Percentiles rank a stretch among this genome's conserved stretches.
phyloP scores from a whole-genome alignment of 2,329 filamentous ascomycete species.

The Clonostachys rosea region DNA sequence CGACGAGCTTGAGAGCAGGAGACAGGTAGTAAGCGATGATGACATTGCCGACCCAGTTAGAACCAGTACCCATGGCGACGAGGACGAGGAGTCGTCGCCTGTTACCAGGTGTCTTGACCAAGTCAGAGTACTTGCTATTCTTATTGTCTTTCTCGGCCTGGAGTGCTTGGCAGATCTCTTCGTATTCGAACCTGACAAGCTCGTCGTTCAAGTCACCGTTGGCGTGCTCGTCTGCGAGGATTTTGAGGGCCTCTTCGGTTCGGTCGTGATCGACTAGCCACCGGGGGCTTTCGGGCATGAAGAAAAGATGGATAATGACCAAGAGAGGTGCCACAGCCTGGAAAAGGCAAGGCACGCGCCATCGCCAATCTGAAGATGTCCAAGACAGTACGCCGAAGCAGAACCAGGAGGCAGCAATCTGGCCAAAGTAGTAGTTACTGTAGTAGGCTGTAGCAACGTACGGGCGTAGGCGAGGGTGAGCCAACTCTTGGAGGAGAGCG shows the following conservation, averaged over 20 bases:
- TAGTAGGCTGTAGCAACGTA: slow-evolving; percentile 3
- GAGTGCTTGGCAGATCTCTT: slow-evolving; percentile 29
- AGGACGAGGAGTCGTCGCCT: slow-evolving; percentile 24
- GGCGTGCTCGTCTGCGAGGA: slow-evolving; percentile 47
- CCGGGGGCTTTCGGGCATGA: slow-evolving; percentile 55
- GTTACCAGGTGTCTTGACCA: slow-evolving; percentile 14
- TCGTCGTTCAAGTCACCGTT: slow-evolving; percentile 44
- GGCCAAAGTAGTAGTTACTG: slow-evolving; percentile 37
- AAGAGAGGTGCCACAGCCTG: background rate
- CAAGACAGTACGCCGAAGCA: slow-evolving; percentile 1
- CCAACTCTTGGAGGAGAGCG: slow-evolving; percentile 3
- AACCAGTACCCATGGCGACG: slow-evolving; percentile 33
- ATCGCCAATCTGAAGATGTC: slow-evolving; percentile 1
- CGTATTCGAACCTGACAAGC: slow-evolving; percentile 45
- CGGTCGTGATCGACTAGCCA: slow-evolving; percentile 39
- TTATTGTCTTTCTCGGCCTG: slow-evolving; percentile 28
- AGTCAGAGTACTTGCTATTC: background rate
- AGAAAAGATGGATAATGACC: slow-evolving; percentile 1
- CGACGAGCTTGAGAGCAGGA: slow-evolving; percentile 3
- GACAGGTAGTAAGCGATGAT: slow-evolving; percentile 12
- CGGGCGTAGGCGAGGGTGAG: slow-evolving; percentile 3
- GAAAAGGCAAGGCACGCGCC: background rate
- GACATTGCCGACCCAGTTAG: slow-evolving; percentile 21
- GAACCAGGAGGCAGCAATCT: slow-evolving; percentile 27
- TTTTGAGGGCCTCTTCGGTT: slow-evolving; percentile 40